Conservation (phyloP, 192 early-diverging fungal genomes). For the Jimgerdemannia flammicorona region DNA sequence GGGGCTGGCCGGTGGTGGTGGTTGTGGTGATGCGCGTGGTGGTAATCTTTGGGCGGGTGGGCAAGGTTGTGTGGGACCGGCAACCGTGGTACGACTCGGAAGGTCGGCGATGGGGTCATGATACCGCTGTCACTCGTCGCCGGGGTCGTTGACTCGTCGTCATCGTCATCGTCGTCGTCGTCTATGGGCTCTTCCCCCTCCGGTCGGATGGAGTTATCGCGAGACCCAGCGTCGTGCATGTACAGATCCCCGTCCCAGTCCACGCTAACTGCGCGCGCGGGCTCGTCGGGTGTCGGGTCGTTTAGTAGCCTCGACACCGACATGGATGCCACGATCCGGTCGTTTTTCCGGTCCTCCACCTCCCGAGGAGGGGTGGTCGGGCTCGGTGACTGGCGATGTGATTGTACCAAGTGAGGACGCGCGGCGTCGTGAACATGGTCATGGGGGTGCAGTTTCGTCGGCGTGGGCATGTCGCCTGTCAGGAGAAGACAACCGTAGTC, state of each 20-base stretch:
- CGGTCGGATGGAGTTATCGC: neutral
- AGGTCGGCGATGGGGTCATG: slow-evolving; percentile 14
- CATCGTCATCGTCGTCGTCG: neutral
- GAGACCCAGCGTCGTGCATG: neutral
- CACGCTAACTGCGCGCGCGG: too few relatives aligned
- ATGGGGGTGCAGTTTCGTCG: neutral
- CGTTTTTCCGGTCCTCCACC: neutral
- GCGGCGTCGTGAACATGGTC: neutral
- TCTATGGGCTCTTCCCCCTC: too few relatives aligned
- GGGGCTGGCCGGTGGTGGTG: neutral
- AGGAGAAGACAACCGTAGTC: slow-evolving; percentile 29
- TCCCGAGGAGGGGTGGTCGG: neutral
- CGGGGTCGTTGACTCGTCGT: neutral
- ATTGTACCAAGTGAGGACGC: neutral
- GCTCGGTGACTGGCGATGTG: too few relatives aligned
- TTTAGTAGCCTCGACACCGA: slow-evolving; percentile 12
- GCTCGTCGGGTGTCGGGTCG: neutral
- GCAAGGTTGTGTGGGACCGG: neutral
- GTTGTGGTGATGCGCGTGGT: neutral
- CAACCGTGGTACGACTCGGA: slow-evolving; percentile 18
- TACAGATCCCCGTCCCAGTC: neutral
- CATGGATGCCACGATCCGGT: slow-evolving; percentile 7
- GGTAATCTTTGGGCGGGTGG: neutral
- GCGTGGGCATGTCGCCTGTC: slow-evolving; percentile 4
- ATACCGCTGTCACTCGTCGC: slow-evolving; percentile 2